Evolutionary conservation across 345 rosid genomes (phyloP), one percentile per base, ranked within the genome.

Genomic region (Brassica juncea): DNA sequence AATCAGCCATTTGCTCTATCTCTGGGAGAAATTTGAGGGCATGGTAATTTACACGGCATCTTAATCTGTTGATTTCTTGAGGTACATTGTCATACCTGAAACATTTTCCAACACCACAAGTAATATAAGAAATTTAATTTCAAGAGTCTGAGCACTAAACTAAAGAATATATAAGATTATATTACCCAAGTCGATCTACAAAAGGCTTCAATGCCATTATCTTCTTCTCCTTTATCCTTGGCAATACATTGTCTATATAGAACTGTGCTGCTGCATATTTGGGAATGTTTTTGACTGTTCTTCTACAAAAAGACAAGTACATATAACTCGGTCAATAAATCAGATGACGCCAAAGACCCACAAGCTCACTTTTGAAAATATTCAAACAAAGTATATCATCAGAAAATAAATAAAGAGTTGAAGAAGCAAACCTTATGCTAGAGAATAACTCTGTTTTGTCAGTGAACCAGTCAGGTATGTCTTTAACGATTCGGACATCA

Each of bases 41-140:
- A 87, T 96, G 99, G 82, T 96, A 96, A 81, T 96, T 96, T 59
- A 96, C 99, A 80, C 98, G 89, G 85, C 99, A 96, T 83, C 99
- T 86, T 70, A 96, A 92, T 87, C 97, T 86, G 86, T 96, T 96
- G 89, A 96, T 89, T 86, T 93, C 98, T 86, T 78, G 88, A 58
- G 99, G 95, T 81, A 96, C 99, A 85, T 96, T 96, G 80, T 93
- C 99, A 74, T 93, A 96, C 84, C 99, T 96, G 85, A 74, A 84
- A 64, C 14, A 76, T 0, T 25, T 47, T 73, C 76, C 71, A 84
- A 68, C 9, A 27, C 28, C 15, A 77, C 66, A 75, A 58, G 32
- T 21, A 8, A 8, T 12, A 31, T 72, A 74, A 66, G 58, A 37
- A 68, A 39, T 27, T 2, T 63, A n/a, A n/a, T 0, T 16, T 35